Evolutionary conservation across 768 basidiomycete genomes (phyloP).

Genomic region (Rubroboletus pulcherrimus): DNA sequence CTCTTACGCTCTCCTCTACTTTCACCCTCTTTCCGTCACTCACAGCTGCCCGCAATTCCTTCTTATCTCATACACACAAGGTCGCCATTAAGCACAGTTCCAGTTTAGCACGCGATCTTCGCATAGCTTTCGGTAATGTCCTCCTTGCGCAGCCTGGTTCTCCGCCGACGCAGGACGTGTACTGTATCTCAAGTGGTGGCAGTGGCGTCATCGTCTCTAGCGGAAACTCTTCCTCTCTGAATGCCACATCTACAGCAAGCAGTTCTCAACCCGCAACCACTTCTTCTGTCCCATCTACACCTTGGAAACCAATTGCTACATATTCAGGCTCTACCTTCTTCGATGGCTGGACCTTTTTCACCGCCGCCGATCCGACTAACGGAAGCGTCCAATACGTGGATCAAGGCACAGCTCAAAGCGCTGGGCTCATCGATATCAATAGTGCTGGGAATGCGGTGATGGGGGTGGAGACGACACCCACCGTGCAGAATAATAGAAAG

Average conservation of each 20-base stretch:
- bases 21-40: constrained; percentile 24
- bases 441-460: constrained; percentile 74
- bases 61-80: constrained; percentile 46
- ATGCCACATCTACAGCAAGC: constrained; percentile 22
- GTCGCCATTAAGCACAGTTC: constrained; percentile 57
- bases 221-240: constrained; percentile 22
- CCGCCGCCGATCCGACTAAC: constrained; percentile 68
- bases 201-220: constrained; percentile 19
- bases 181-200: constrained; percentile 31
- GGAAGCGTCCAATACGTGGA: constrained; percentile 69
- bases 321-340: constrained; percentile 76
- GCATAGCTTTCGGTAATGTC: constrained; percentile 56
- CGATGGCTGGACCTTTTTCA: constrained; percentile 75
- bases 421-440: constrained; percentile 65
- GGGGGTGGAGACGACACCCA: constrained; percentile 81
- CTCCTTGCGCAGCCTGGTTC: constrained; percentile 41
- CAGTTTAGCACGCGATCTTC: constrained; percentile 64
- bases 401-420: constrained; percentile 52
- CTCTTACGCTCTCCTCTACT: constrained; percentile 30
- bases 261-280: constrained; percentile 17
- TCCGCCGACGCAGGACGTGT: constrained; percentile 30
- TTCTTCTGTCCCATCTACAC: constrained; percentile 37
- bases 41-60: constrained; percentile 26
- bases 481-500: constrained; percentile 62
- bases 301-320: constrained; percentile 56